Evolutionary conservation across 352 stramenopile species (phyloP).

Genomic region (Proteromonas lacertae): DNA sequence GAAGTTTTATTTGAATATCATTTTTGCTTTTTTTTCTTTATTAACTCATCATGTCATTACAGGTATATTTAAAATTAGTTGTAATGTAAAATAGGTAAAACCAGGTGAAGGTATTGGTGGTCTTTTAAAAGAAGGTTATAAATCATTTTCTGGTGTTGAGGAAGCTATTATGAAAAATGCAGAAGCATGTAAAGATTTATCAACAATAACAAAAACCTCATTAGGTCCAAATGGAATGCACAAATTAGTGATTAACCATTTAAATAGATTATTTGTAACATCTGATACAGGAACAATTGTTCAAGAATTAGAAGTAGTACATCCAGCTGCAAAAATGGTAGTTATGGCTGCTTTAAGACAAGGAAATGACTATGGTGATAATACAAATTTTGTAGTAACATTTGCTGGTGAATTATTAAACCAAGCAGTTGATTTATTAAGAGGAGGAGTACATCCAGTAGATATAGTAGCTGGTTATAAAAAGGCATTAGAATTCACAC

Average conservation of each 20-base stretch:
- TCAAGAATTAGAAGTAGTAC: conserved; percentile 82
- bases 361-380: conserved; percentile 54
- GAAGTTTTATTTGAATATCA: no score
- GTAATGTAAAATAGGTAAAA: no score
- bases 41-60: no score
- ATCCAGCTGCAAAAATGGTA: conserved; percentile 91
- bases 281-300: conserved; percentile 93
- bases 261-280: conserved; percentile 97
- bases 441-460: conserved; percentile 75
- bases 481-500: conserved; percentile 56
- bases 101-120: conserved; percentile 64
- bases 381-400: conserved; percentile 18
- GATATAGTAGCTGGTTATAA: conserved; percentile 91
- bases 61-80: no score
- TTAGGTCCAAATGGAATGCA: conserved; percentile 95
- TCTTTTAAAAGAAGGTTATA: conserved; percentile 91
- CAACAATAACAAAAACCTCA: conserved; percentile 74
- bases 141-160: conserved; percentile 66
- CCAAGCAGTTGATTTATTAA: conserved; percentile 70
- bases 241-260: conserved; percentile 97
- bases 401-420: conserved; percentile 85
- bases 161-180: conserved; percentile 90
- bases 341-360: conserved; percentile 88
- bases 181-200: conserved; percentile 82
- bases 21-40: no score